Conservation (phyloP, 164 flowering plant genomes). For the Warburgia ugandensis region DNA sequence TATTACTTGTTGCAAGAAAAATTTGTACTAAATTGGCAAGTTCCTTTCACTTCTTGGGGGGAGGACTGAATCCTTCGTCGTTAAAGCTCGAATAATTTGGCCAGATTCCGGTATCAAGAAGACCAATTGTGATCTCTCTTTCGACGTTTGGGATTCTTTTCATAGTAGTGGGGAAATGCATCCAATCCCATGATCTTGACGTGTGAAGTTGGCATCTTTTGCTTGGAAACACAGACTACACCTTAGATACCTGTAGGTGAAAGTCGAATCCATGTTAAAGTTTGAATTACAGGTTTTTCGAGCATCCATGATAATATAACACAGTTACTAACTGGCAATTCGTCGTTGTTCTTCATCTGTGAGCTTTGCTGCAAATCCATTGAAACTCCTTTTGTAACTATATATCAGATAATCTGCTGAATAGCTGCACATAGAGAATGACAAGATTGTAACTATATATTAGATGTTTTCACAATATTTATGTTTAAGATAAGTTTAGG, state of each 20-base stretch:
- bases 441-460: no score
- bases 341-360: not conserved
- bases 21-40: constrained; percentile 18
- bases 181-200: constrained; percentile 48
- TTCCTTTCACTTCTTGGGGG: constrained; percentile 43
- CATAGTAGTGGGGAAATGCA: constrained; percentile 24
- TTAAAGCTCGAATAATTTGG: constrained; percentile 45
- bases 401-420: not conserved
- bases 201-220: constrained; percentile 26
- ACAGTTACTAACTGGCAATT: not conserved
- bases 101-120: constrained; percentile 51
- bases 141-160: constrained; percentile 8
- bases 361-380: not conserved
- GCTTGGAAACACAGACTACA: constrained; percentile 38
- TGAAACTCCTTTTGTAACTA: not conserved
- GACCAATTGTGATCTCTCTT: constrained; percentile 37
- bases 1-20: constrained; percentile 60
- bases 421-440: no score
- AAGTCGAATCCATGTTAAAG: no score
- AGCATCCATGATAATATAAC: no score
- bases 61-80: constrained; percentile 38
- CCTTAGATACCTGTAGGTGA: constrained; percentile 23
- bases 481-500: no score
- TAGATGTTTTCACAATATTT: no score
- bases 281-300: no score